Percentiles rank a stretch among this genome's conserved stretches.
These are phyloP conservation scores for Phaffia rhodozyma DNA, from an alignment of 1,284 basidiomycete genomes.

Conservation along the genomic window DNA sequence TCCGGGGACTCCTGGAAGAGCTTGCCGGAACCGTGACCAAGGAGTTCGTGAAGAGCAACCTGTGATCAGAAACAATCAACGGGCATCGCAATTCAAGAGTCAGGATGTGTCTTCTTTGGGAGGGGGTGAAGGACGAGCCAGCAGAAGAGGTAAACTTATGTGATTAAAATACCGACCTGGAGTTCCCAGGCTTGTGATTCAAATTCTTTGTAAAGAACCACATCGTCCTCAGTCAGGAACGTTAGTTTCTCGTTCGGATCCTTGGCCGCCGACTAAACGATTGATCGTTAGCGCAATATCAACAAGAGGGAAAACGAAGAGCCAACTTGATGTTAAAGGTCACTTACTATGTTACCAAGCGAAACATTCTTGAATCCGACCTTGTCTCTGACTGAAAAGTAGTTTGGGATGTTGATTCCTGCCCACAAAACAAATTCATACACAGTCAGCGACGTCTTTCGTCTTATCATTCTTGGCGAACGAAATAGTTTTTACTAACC, in stretches of 20 bases:
- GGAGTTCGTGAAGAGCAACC: constrained; percentile 6
- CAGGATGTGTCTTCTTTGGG: too few relatives aligned
- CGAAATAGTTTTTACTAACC: too few relatives aligned
- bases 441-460: not conserved
- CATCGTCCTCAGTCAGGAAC: constrained; percentile 61
- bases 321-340: not conserved
- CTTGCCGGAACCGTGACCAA: constrained; percentile 48
- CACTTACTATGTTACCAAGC: constrained; percentile 3
- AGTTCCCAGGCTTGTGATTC: constrained; percentile 64
- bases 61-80: too few relatives aligned
- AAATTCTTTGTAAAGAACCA: constrained; percentile 59
- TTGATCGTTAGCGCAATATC: constrained; percentile 7
- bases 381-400: constrained; percentile 65
- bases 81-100: too few relatives aligned
- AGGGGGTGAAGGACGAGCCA: too few relatives aligned
- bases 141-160: too few relatives aligned
- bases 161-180: constrained; percentile 42
- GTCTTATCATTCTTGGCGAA: constrained; percentile 32
- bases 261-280: constrained; percentile 72
- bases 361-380: constrained; percentile 53
- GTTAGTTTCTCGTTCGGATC: constrained; percentile 66
- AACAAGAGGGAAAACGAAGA: not conserved
- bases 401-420: constrained; percentile 28
- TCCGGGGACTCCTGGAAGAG: constrained; percentile 60
- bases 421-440: not conserved